Base-by-base conservation (phyloP, 305 asterid species). In the Fraxinus nigra region DNA sequence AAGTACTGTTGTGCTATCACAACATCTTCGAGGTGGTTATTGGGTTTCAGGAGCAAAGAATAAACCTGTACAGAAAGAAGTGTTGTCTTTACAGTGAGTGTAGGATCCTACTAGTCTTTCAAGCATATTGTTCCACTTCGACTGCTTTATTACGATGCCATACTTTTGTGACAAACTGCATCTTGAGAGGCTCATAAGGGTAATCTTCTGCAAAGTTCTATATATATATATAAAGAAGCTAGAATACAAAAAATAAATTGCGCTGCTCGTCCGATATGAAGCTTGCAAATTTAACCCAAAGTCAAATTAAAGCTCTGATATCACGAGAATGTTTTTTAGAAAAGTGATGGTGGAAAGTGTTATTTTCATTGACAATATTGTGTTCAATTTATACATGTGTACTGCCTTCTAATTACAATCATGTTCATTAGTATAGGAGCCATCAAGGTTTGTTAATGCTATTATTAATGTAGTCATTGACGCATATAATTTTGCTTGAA, bases 111-210 rank as follows among this genome's bases (percentile, higher is more conserved):
- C 97, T 97, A 95, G 82, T 92, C 97, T 89, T 92, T 92, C 86
- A 95, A 85, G 92, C 98, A 93, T 88, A 94, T 95, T 73, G 99
- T 98, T 76, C 98, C 99, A 83, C 93, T 95, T 30, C 33, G 4
- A 30, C 33, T 30, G 33, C 3, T 89, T 35, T 35, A 35, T 35
- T 35, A 35, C 10, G 9, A 35, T 35, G 40, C 40, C 40, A 95
- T 56, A 95, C 97, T 95, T 94, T 93, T 75, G 99, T 95, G 80
- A 87, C 85, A 78, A 95, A 94, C 84, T 79, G 85, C 98, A 95
- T 95, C 82, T 90, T 94, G 35, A 98, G 98, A 79, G 98, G 99
- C 90, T 91, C 95, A 59, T 91, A 95, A 26, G 98, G 99, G 84
- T 94, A 94, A 46, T 93, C 98, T 87, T 88, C 98, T 0, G 48